phyloP scores from a whole-genome alignment of 2,329 filamentous ascomycete genomes.

The Thielaviopsis cerberus region DNA sequence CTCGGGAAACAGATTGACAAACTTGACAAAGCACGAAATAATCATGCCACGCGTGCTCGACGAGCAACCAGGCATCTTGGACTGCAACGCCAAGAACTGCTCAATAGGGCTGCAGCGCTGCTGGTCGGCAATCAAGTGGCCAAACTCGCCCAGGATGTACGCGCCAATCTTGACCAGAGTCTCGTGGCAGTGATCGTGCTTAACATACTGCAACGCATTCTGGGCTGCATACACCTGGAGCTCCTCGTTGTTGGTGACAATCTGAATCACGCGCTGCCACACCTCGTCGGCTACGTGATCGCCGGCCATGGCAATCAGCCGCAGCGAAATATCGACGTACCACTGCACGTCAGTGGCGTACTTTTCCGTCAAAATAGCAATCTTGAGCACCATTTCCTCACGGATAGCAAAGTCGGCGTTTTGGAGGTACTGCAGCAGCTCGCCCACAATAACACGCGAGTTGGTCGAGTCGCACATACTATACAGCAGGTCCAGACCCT shows the following conservation, averaged over 20 bases:
- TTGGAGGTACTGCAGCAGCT: slow-evolving; percentile 84
- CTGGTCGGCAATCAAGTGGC: slow-evolving; percentile 85
- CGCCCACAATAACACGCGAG: slow-evolving; percentile 77
- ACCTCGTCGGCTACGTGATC: slow-evolving; percentile 98
- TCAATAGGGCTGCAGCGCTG: slow-evolving; percentile 88
- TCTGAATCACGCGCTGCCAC: slow-evolving; percentile 96
- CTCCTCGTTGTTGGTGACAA: slow-evolving; percentile 97
- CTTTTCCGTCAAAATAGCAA: slow-evolving; percentile 94
- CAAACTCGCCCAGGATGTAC: slow-evolving; percentile 91
- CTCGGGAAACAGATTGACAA: slow-evolving; percentile 93
- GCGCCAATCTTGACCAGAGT: slow-evolving; percentile 94
- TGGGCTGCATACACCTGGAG: slow-evolving; percentile 91
- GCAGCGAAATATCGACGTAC: slow-evolving; percentile 95
- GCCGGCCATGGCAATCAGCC: slow-evolving; percentile 86
- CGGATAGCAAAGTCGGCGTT: slow-evolving; percentile 94
- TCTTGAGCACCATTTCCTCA: slow-evolving; percentile 98
- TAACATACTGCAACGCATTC: slow-evolving; percentile 80
- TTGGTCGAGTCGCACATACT: slow-evolving; percentile 99
- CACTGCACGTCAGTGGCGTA: slow-evolving; percentile 97
- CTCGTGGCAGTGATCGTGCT: slow-evolving; percentile 85
- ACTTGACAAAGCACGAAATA: slow-evolving; percentile 89
- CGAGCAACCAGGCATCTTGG: slow-evolving; percentile 75
- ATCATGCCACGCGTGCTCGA: slow-evolving; percentile 85
- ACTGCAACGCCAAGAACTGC: slow-evolving; percentile 81
- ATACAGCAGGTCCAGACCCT: slow-evolving; percentile 88